Base-by-base conservation (phyloP, 2,329 filamentous ascomycete genomes). In the Westerdykella sp. region DNA sequence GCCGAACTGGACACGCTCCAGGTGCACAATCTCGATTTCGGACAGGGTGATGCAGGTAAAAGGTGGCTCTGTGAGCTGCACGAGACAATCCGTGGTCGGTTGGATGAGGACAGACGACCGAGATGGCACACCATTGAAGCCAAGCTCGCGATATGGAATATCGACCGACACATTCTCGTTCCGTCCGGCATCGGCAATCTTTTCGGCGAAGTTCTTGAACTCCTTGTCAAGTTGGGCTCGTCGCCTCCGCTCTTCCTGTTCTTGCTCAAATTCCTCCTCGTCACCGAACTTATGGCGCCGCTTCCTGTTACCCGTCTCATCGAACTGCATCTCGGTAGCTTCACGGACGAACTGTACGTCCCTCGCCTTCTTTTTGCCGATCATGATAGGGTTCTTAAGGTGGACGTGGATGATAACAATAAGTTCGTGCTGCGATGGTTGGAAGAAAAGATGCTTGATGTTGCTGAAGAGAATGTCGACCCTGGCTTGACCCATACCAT, bases 391-490 rank as follows among this genome's bases (percentile, higher is more conserved):
- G 49, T 96, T 95, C 71, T 95, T 96, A 39, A 98, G 79, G 66
- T 98, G 93, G 44, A 98, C 86, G 67, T 98, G 93, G 55, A 98
- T 96, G 57, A 98, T 87, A 53, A 98, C 94, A 54, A 98, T 95
- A 59, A 98, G 73, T 67, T 98, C 93, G 60, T 95, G 88, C 57
- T 89, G 85, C 60, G 89, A 97, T 22, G 94, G 93, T 68, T 98
- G 93, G 76, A 98, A 98, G 76, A 98, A 98, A 2, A 98, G 77
- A 65, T 98, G 93, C 68, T 95, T 94, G 66, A 98, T 87, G 71
- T 98, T 98, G 72, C 87, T 94, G 75, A 98, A 98, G 1, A 98
- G 78, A 41, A 98, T 83, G 59, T 98, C 93, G 39, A 98, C 87
- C 57, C 84, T 80, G 55, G 93, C 85, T 16, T 66, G 85, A 83